phyloP scores from a whole-genome alignment of 306 rosid genomes.

The Dryas drummondii region DNA sequence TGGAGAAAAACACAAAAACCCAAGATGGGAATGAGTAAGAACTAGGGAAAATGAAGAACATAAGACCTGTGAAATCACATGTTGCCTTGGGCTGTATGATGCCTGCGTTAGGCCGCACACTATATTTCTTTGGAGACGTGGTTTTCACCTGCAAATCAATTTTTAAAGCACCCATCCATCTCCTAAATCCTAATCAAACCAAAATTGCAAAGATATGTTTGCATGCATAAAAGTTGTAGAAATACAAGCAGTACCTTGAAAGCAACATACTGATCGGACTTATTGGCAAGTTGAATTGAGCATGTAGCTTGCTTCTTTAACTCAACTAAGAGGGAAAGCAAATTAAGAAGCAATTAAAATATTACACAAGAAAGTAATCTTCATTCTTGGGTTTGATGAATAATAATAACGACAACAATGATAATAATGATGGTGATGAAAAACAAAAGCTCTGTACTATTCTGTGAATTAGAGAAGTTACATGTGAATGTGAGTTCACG shows the following conservation, averaged over 20 bases:
- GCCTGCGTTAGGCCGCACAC: slow-evolving; percentile 90
- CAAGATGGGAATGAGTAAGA: neutral
- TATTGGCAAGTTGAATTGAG: slow-evolving; percentile 60
- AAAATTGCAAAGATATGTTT: neutral
- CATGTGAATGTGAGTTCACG: slow-evolving; percentile 70
- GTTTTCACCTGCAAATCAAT: slow-evolving; percentile 71
- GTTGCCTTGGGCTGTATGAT: slow-evolving; percentile 63
- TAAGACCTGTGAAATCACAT: slow-evolving; percentile 76
- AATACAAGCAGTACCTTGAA: slow-evolving; percentile 57
- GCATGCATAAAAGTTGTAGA: neutral
- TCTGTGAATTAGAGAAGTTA: slow-evolving; percentile 27
- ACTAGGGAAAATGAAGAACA: slow-evolving; percentile 2
- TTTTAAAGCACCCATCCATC: slow-evolving; percentile 2
- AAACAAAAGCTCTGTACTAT: neutral
- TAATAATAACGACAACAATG: no score
- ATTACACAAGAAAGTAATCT: neutral
- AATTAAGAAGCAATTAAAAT: slow-evolving; percentile 6
- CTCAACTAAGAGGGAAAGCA: slow-evolving; percentile 56
- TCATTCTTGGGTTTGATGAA: neutral
- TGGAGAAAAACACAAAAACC: neutral
- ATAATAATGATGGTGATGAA: no score
- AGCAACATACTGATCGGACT: slow-evolving; percentile 63
- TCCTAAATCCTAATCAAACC: neutral
- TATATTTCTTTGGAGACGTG: slow-evolving; percentile 86
- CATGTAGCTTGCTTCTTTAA: slow-evolving; percentile 82